Percentiles rank a stretch among this genome's conserved stretches.
phyloP scores from a whole-genome alignment of 306 rosid species.

The Pachyrhizus erosus region DNA sequence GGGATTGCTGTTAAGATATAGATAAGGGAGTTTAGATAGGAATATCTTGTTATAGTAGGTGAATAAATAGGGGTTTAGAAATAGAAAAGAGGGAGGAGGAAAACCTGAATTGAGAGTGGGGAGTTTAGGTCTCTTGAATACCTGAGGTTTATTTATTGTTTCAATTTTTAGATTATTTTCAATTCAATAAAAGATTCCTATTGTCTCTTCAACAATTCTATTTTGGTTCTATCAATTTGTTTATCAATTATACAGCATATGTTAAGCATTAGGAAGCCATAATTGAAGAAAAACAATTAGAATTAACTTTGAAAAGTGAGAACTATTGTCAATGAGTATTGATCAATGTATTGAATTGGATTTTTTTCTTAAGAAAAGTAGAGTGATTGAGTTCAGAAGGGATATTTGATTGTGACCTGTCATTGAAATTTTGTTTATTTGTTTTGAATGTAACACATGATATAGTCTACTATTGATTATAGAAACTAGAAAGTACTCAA shows the following conservation, averaged over 20 bases:
- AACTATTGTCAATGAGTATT: slow-evolving; percentile 28
- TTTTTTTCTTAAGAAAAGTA: not conserved
- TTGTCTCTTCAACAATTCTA: too few species aligned
- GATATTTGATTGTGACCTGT: slow-evolving; percentile 5
- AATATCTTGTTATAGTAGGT: too few species aligned
- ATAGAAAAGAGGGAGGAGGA: too few species aligned
- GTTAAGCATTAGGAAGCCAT: slow-evolving; percentile 16
- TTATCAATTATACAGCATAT: slow-evolving; percentile 15
- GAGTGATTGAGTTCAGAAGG: slow-evolving; percentile 3
- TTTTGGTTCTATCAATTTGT: too few species aligned
- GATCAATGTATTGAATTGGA: slow-evolving; percentile 28
- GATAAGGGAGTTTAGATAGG: too few species aligned
- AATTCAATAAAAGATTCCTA: too few species aligned
- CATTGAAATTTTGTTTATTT: slow-evolving; percentile 8
- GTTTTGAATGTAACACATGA: not conserved
- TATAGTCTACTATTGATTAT: slow-evolving; percentile 14
- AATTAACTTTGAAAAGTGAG: slow-evolving; percentile 8
- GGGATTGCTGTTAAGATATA: too few species aligned
- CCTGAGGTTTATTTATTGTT: too few species aligned
- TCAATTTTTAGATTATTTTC: too few species aligned
- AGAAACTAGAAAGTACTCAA: slow-evolving; percentile 28
- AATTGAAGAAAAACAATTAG: not conserved
- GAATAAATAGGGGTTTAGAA: too few species aligned
- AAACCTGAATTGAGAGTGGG: too few species aligned
- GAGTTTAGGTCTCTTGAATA: too few species aligned